A percentile compares a stretch with the other conserved stretches of the same genome.
These are phyloP conservation scores for Penicillium digitatum DNA, from an alignment of 2,329 filamentous ascomycete species.

Conservation along the genomic window DNA sequence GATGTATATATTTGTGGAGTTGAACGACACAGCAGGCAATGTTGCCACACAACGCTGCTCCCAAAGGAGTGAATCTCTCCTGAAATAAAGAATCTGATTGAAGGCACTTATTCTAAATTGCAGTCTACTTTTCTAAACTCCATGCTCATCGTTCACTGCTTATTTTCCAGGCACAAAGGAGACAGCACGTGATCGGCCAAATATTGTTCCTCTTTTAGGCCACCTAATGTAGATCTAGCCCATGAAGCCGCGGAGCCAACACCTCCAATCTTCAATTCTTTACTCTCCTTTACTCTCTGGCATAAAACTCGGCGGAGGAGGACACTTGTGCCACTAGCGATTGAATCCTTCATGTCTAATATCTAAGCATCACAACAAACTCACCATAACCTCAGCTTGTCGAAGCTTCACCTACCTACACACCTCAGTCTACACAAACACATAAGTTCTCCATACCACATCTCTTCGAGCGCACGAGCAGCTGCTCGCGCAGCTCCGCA, in stretches of 20 bases:
- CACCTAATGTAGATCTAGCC: constrained; percentile 11
- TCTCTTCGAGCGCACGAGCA: constrained; percentile 2
- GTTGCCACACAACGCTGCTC: neutral
- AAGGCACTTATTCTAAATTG: neutral
- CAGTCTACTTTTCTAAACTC: neutral
- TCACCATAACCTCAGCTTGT: neutral
- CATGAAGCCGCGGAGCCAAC: constrained; percentile 4
- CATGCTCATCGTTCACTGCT: too few species aligned
- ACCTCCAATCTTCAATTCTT: neutral
- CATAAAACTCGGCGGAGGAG: neutral
- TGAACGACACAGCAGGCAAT: neutral
- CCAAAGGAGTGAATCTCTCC: neutral
- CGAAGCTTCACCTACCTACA: neutral
- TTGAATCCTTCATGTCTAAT: neutral
- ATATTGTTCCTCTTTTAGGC: constrained; percentile 19
- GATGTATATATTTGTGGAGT: neutral
- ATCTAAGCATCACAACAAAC: neutral
- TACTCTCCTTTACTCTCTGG: neutral
- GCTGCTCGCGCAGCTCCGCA: constrained; percentile 17
- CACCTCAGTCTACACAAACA: neutral
- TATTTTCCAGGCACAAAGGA: too few species aligned
- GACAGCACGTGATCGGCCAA: constrained; percentile 24
- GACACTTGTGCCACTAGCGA: neutral
- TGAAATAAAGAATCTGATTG: neutral
- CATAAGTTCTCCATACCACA: neutral